Evolutionary conservation across 2,329 filamentous ascomycete genomes (phyloP).

Genomic region (Pestalotiopsis sp.): DNA sequence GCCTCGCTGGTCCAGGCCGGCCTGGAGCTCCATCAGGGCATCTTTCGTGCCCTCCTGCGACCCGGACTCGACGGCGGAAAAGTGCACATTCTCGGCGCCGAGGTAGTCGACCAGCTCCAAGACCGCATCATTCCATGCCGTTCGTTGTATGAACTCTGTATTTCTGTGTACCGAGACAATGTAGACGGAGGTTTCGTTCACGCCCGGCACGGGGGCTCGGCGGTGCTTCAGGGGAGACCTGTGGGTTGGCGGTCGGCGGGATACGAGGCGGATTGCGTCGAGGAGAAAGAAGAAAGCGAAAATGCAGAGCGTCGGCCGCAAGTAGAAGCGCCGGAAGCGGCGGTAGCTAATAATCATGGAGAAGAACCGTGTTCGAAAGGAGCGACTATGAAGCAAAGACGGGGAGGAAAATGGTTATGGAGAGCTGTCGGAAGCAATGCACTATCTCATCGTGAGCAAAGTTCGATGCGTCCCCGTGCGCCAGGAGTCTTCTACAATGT

Average conservation of each 20-base stretch:
- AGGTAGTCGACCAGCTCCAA: slow-evolving; percentile 57
- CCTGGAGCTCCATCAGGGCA: slow-evolving; percentile 59
- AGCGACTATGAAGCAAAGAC: slow-evolving; percentile 5
- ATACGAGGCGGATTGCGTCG: slow-evolving; percentile 34
- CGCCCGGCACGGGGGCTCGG: not conserved
- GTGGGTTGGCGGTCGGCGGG: slow-evolving; percentile 31
- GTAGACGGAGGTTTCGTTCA: slow-evolving; percentile 50
- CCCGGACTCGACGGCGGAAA: slow-evolving; percentile 69
- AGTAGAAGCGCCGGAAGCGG: slow-evolving; percentile 36
- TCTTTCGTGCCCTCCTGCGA: slow-evolving; percentile 69
- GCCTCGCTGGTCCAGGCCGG: slow-evolving; percentile 49
- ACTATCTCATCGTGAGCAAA: slow-evolving; percentile 6
- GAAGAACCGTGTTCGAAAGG: not conserved
- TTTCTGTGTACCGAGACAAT: slow-evolving; percentile 72
- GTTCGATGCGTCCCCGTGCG: not conserved
- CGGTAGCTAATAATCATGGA: slow-evolving; percentile 38
- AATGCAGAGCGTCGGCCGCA: slow-evolving; percentile 34
- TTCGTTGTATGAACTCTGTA: slow-evolving; percentile 59
- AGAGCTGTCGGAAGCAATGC: not conserved
- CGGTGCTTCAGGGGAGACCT: slow-evolving; percentile 24
- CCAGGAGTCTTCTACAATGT: not conserved
- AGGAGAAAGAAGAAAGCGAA: slow-evolving; percentile 35
- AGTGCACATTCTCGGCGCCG: slow-evolving; percentile 64
- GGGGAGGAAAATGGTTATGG: not conserved
- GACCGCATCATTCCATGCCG: slow-evolving; percentile 62